Evolutionary conservation across 2,329 filamentous ascomycete genomes (phyloP).

Genomic region (Fusarium aywerte): DNA sequence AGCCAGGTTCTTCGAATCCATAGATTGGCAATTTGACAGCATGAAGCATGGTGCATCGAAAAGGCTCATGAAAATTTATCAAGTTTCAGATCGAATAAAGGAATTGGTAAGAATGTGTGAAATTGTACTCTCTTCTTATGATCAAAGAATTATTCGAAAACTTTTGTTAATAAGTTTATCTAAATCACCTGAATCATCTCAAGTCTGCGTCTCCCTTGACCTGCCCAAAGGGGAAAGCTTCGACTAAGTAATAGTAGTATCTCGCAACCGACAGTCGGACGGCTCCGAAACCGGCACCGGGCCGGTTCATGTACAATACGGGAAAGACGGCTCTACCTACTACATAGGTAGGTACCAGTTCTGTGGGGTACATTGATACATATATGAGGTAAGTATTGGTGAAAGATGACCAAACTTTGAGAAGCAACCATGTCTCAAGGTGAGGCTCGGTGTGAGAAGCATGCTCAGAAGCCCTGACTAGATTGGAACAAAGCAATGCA

Average conservation of each 20-base stretch:
- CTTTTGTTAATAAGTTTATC: not conserved
- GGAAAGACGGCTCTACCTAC: slow-evolving; percentile 18
- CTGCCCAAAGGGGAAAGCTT: slow-evolving; percentile 38
- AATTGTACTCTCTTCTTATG: not conserved
- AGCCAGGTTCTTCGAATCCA: not conserved
- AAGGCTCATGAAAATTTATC: not conserved
- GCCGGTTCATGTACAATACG: slow-evolving; percentile 27
- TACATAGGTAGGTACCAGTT: too few relatives aligned
- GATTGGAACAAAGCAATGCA: slow-evolving; percentile 1
- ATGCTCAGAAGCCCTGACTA: slow-evolving; percentile 14
- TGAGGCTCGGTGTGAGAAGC: slow-evolving; percentile 26
- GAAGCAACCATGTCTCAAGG: slow-evolving; percentile 10
- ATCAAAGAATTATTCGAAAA: not conserved
- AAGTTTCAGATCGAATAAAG: not conserved
- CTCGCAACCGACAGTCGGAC: slow-evolving; percentile 17
- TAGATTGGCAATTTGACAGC: slow-evolving; percentile 7
- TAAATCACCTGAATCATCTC: not conserved
- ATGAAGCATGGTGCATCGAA: not conserved
- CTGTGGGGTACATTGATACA: slow-evolving; percentile 7
- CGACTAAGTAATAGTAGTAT: slow-evolving; percentile 2
- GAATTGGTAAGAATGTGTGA: not conserved
- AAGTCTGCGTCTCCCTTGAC: slow-evolving; percentile 17
- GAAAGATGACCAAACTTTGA: slow-evolving; percentile 7
- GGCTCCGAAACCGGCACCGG: slow-evolving; percentile 44
- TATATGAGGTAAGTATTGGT: not conserved